Base-by-base conservation (phyloP, 2,329 filamentous ascomycete species). In the Colletotrichum sansevieriae region DNA sequence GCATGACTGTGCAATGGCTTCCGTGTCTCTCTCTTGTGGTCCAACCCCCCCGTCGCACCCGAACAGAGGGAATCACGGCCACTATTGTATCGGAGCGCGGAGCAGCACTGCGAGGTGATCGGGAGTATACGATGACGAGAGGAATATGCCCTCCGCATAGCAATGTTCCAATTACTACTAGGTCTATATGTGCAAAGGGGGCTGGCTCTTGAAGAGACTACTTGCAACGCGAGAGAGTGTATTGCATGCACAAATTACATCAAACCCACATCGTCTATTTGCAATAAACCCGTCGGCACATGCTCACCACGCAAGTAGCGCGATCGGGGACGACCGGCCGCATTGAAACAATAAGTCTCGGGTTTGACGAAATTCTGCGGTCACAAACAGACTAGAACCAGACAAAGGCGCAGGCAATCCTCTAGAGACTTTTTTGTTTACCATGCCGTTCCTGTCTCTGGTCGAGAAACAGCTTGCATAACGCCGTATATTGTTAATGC, bases 311-410 rank as follows among this genome's bases (percentile, higher is more conserved):
- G 35, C 33, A 25, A 37, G 22, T 39, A 37, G 55, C 33, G 35
- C 13, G 29, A n/a, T 41, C n/a, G 22, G 22, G 49, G 49, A 33
- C 25, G 13, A 41, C 52, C 13, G 39, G 4, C 47, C 55, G 47
- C 52, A 56, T 25, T 64, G 65, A 68, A 64, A 68, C 65, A 64
- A 18, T 13, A 39, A 20, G 44, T 68, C 46, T 59, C 65, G 65
- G 65, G 37, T 37, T 25, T 11, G 7, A 46, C 43, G 8, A 8
- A 33, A 5, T 52, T 18, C 15, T 35, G 49, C 29, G 12, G 12
- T 33, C 4, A 41, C 62, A 41, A 64, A 41, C 43, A 20, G 7
- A 8, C 41, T 22, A n/a, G 12, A 29, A 15, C 12, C 12, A 49
- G 46, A 51, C 9, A 13, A 13, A 20, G 15, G n/a, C 20, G 22